Evolutionary conservation across 2,329 filamentous ascomycete species (phyloP), one percentile per base, ranked within the genome.

Genomic region (Hypoxylon sp.): DNA sequence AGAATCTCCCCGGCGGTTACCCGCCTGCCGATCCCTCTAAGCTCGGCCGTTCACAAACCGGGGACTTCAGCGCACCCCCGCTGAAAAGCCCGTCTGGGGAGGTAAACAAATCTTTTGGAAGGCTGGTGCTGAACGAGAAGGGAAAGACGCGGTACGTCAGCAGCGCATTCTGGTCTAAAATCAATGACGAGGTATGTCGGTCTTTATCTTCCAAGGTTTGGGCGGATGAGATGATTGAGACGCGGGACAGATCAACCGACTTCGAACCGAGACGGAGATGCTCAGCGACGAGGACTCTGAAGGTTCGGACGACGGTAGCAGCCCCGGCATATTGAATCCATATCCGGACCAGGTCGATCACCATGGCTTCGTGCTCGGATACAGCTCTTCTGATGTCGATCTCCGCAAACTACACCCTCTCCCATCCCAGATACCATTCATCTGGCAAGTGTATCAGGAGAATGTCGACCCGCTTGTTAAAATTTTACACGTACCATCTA

Each of bases 391-490:
- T n/a, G 88, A 88, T 70, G 89, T 93, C 27, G 88, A 94, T 72
- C 81, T 94, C 70, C 81, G 85, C 17, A 82, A 85, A 46, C 81
- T 92, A 13, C 91, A 93, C 73, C 92, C 92, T 1, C 75, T 89
- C 0, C 86, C 89, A 0, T 88, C 88, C 1, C 89, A 91, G 69
- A 89, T 92, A 54, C 85, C 85, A 0, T 87, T 88, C 54, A 88
- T 93, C 61, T 94, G 92, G 91, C 85, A 89, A 55, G 84, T 90
- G 10, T 94, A 89, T 78, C 86, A 90, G 69, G 90, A 93, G 71
- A 93, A 92, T 58, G 91, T 94, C 7, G 91, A 94, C 73, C 90
- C 91, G 0, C 79, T 94, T 8, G 83, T 92, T 73, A 94, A 93
- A 76, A 83, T 94, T 11, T 76, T 94, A 6, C 92, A 95, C 76